These are phyloP conservation scores for Phytophthora quininea DNA, from an alignment of 352 stramenopile species.

Conservation along the genomic window DNA sequence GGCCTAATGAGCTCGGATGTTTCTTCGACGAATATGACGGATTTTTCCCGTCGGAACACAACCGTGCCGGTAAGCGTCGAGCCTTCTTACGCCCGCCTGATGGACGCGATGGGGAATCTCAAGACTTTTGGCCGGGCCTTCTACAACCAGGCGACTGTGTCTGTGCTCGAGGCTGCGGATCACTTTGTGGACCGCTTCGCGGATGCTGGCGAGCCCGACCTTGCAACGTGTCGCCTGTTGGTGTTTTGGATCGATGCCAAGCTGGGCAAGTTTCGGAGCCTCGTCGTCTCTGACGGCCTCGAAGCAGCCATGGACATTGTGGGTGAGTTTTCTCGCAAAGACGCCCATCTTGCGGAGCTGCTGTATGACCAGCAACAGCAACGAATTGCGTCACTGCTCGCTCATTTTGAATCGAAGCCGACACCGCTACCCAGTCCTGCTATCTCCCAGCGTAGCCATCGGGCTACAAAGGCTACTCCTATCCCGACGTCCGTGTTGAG, in stretches of 20 bases:
- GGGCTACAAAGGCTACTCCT: neutral
- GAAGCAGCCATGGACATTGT: conserved; percentile 4
- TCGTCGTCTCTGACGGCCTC: conserved; percentile 10
- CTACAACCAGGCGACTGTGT: conserved; percentile 13
- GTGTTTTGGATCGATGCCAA: conserved; percentile 20
- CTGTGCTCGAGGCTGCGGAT: neutral
- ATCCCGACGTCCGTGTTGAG: neutral
- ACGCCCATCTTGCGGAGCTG: conserved; percentile 4
- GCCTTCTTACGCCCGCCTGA: neutral
- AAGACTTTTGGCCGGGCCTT: conserved; percentile 5
- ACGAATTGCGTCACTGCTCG: neutral
- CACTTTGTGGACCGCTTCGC: conserved; percentile 9
- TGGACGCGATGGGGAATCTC: neutral
- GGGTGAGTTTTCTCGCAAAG: conserved; percentile 12
- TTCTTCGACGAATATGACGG: neutral
- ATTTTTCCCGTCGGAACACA: neutral
- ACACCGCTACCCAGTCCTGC: neutral
- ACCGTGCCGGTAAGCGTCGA: neutral
- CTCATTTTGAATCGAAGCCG: neutral
- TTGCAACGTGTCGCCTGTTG: conserved; percentile 1
- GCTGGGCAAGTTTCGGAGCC: conserved; percentile 11
- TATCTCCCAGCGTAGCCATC: neutral
- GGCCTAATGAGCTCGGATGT: neutral
- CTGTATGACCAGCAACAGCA: conserved; percentile 5
- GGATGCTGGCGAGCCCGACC: conserved; percentile 1